Conservation (phyloP, 2,329 filamentous ascomycete genomes). For the Aspergillus sclerotialis region DNA sequence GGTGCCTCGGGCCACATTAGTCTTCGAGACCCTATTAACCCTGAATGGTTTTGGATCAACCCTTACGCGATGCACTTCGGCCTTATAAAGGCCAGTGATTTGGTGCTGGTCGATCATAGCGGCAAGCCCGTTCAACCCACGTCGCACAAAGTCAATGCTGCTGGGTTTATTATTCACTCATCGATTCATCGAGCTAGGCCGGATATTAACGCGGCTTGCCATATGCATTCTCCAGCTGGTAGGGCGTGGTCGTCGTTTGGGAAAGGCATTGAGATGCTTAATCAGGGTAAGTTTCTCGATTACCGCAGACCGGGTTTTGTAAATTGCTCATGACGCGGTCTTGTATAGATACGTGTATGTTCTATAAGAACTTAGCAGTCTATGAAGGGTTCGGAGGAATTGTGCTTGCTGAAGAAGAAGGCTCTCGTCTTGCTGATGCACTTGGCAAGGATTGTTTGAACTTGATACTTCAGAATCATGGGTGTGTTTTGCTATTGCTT, state of each 20-base stretch:
- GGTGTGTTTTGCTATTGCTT: too few species aligned
- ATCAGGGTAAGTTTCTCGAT: too few species aligned
- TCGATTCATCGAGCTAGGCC: conserved; percentile 40
- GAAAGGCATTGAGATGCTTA: conserved; percentile 37
- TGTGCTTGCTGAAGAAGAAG: conserved; percentile 40
- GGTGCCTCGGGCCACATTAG: conserved; percentile 39
- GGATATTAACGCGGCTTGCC: conserved; percentile 40
- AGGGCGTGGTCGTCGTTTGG: conserved; percentile 38
- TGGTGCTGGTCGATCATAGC: conserved; percentile 39
- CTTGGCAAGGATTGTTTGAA: conserved; percentile 15
- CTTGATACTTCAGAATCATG: conserved; percentile 25
- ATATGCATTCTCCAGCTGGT: conserved; percentile 40
- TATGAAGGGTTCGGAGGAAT: conserved; percentile 43
- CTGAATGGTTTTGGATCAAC: conserved; percentile 9
- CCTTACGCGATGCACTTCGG: conserved; percentile 35
- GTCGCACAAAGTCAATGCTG: conserved; percentile 36
- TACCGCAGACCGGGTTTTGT: too few species aligned
- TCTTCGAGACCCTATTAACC: conserved; percentile 28
- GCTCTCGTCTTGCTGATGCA: conserved; percentile 33
- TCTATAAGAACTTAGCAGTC: conserved; percentile 19
- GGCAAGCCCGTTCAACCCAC: conserved; percentile 37
- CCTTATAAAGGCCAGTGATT: conserved; percentile 38
- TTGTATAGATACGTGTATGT: conserved; percentile 17
- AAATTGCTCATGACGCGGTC: too few species aligned
- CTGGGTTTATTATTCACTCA: conserved; percentile 43